Conservation (phyloP, 2,329 filamentous ascomycete species). For the Penicillium sp. region DNA sequence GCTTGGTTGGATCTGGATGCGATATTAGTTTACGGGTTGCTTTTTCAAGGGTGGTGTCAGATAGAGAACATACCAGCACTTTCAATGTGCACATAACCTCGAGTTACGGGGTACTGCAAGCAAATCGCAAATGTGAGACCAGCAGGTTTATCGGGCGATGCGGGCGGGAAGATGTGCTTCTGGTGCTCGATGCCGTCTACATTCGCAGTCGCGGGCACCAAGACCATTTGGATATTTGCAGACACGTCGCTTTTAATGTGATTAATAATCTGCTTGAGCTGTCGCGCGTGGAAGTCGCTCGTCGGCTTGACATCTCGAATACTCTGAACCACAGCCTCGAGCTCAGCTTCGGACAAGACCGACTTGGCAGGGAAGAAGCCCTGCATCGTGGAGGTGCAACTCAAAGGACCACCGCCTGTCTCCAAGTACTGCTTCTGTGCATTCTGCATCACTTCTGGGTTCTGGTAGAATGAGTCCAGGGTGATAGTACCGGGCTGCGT, state of each 20-base stretch:
- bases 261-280: constrained; percentile 13
- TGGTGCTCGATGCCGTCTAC: constrained; percentile 15
- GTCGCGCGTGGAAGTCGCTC: constrained; percentile 15
- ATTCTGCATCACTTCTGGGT: constrained; percentile 13
- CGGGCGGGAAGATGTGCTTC: constrained; percentile 2
- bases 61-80: constrained; percentile 9
- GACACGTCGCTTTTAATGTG: constrained; percentile 15
- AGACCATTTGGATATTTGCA: constrained; percentile 17
- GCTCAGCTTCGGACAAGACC: constrained; percentile 12
- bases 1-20: constrained; percentile 16
- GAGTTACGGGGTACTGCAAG: constrained; percentile 24
- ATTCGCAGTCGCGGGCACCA: constrained; percentile 8
- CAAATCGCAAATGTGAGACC: constrained; percentile 18
- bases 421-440: constrained; percentile 16
- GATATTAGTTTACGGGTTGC: neutral
- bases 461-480: constrained; percentile 11
- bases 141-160: constrained; percentile 3
- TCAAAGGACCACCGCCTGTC: constrained; percentile 4
- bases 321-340: constrained; percentile 15
- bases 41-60: neutral
- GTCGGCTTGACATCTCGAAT: constrained; percentile 17
- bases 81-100: constrained; percentile 23
- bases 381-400: constrained; percentile 12
- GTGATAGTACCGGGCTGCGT: constrained; percentile 11
- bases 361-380: constrained; percentile 17